Conservation (phyloP, 2,329 filamentous ascomycete genomes). For the Fusarium decemcellulare region DNA sequence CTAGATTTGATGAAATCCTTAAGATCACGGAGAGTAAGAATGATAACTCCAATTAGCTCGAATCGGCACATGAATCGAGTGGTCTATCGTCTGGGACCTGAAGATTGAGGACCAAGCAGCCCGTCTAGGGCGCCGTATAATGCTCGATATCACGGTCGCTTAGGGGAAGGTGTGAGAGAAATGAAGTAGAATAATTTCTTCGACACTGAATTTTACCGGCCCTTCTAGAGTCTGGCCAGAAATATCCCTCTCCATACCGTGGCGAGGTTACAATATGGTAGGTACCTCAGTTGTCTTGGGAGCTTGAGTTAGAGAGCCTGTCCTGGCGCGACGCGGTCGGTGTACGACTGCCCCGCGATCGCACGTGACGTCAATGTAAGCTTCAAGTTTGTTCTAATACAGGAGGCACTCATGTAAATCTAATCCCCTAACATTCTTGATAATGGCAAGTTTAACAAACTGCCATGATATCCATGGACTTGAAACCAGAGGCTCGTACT, state of each 20-base stretch:
- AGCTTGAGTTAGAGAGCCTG: conserved; percentile 7
- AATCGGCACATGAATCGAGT: conserved; percentile 65
- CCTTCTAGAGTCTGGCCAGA: not conserved
- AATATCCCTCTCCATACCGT: not conserved
- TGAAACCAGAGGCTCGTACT: no score
- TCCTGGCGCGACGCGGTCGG: conserved; percentile 38
- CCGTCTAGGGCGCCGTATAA: not conserved
- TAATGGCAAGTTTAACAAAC: no score
- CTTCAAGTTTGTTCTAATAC: not conserved
- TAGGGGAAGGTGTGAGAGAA: not conserved
- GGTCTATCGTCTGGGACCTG: conserved; percentile 22
- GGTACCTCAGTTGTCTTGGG: not conserved
- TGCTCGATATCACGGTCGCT: not conserved
- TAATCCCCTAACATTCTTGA: no score
- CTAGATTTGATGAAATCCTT: conserved; percentile 55
- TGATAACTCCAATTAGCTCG: conserved; percentile 65
- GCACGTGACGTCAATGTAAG: conserved; percentile 22
- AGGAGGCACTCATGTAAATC: no score
- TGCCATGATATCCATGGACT: no score
- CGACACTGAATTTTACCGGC: not conserved
- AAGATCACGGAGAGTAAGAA: conserved; percentile 63
- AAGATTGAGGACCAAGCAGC: not conserved
- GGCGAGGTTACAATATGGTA: no score
- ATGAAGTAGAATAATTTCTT: not conserved
- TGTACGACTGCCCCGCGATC: conserved; percentile 41